Percentiles rank a stretch among this genome's conserved stretches.
Evolutionary conservation across 129 eudicot genomes (phyloP).

Genomic region (Silybum marianum): DNA sequence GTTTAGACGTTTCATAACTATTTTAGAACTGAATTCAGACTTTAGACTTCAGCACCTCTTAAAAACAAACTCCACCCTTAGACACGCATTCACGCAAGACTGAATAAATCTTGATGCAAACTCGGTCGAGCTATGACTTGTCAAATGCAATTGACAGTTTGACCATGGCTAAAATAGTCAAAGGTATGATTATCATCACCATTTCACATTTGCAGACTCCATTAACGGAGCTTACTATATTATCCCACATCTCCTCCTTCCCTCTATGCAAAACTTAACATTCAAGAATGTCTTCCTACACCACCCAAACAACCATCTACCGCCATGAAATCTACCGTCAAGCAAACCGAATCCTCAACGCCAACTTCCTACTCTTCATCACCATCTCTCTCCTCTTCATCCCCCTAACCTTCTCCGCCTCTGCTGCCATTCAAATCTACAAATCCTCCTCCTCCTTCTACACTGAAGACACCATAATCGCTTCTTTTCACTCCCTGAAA

Average conservation of each 20-base stretch:
- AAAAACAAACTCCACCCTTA: too few species aligned
- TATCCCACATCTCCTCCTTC: not conserved
- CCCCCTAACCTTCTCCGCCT: constrained; percentile 50
- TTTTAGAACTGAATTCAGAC: too few species aligned
- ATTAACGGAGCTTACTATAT: not conserved
- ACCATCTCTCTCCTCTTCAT: constrained; percentile 62
- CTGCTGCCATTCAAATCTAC: constrained; percentile 27
- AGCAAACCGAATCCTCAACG: constrained; percentile 43
- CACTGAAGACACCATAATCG: constrained; percentile 14
- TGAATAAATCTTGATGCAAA: too few species aligned
- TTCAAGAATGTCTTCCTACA: constrained; percentile 17
- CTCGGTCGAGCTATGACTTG: too few species aligned
- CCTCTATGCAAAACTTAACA: not conserved
- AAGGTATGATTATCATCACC: not conserved
- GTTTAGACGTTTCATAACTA: too few species aligned
- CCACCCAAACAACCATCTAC: constrained; percentile 25
- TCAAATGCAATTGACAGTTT: too few species aligned
- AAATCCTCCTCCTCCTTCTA: constrained; percentile 16
- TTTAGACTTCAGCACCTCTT: too few species aligned
- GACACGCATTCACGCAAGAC: too few species aligned
- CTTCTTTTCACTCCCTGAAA: not conserved
- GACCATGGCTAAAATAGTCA: not conserved
- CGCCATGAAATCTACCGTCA: constrained; percentile 39
- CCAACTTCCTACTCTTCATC: constrained; percentile 61
- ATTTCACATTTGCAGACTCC: not conserved